phyloP scores from a whole-genome alignment of 768 basidiomycete species.

The Lepiota venenata region DNA sequence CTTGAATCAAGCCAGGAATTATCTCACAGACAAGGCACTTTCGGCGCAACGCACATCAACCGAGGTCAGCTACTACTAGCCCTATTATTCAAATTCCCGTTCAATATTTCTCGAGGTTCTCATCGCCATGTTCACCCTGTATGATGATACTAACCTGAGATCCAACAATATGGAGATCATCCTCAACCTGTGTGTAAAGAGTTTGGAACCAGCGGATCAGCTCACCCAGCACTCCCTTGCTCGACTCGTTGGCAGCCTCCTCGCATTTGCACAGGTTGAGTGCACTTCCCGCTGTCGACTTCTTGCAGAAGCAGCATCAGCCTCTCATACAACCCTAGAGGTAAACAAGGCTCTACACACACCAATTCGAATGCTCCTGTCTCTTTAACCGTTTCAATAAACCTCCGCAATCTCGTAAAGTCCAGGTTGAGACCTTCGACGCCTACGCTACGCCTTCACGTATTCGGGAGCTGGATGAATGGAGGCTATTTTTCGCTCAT shows the following conservation, averaged over 20 bases:
- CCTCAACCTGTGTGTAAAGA: constrained; percentile 61
- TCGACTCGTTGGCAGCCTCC: constrained; percentile 76
- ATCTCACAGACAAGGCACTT: constrained; percentile 77
- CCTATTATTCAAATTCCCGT: no score
- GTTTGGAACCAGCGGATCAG: constrained; percentile 81
- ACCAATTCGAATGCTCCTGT: constrained; percentile 76
- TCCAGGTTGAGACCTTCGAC: constrained; percentile 84
- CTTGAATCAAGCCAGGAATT: constrained; percentile 74
- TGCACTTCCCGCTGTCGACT: constrained; percentile 41
- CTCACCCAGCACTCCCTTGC: constrained; percentile 77
- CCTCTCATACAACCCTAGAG: constrained; percentile 46
- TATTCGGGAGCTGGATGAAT: constrained; percentile 75
- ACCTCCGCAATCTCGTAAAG: constrained; percentile 59
- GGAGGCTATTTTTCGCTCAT: constrained; percentile 85
- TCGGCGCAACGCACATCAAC: constrained; percentile 83
- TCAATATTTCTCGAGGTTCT: no score
- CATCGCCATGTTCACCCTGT: constrained; percentile 60
- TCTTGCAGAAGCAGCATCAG: constrained; percentile 46
- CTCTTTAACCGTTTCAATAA: constrained; percentile 84
- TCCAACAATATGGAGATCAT: constrained; percentile 76
- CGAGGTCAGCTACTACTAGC: constrained; percentile 45
- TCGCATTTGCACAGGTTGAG: constrained; percentile 79
- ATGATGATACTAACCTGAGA: constrained; percentile 51
- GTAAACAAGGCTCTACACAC: constrained; percentile 66
- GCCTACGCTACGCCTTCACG: constrained; percentile 79